Conservation (phyloP, 305 asterid genomes). For the Solanum chacoense region DNA sequence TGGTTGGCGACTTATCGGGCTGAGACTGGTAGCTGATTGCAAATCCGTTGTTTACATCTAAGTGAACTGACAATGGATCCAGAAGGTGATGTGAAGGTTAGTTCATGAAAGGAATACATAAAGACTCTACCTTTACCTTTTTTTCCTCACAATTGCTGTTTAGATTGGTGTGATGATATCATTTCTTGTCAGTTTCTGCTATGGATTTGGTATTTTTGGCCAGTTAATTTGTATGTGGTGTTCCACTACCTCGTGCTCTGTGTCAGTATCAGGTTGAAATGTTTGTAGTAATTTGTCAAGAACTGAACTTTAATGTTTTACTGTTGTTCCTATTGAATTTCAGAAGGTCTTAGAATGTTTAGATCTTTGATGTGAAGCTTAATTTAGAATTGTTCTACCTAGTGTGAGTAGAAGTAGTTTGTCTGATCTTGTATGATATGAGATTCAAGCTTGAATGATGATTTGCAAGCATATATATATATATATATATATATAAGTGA, state of each 20-base stretch:
- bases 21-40: constrained; percentile 20
- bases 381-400: neutral
- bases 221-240: neutral
- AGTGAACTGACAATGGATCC: constrained; percentile 49
- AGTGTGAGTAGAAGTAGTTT: neutral
- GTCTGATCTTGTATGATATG: neutral
- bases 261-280: neutral
- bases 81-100: constrained; percentile 70
- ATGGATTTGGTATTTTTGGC: neutral
- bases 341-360: neutral
- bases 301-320: neutral
- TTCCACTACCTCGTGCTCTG: neutral
- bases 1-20: constrained; percentile 12
- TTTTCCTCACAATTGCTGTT: neutral
- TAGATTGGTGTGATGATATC: neutral
- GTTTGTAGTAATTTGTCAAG: neutral
- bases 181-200: neutral
- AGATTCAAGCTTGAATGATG: neutral
- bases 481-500: neutral
- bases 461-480: neutral
- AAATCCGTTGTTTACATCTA: constrained; percentile 13
- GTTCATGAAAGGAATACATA: constrained; percentile 7
- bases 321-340: neutral
- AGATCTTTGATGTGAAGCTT: neutral
- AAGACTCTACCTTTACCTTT: neutral